Evolutionary conservation across 2,329 filamentous ascomycete genomes (phyloP).

Genomic region (Colletotrichum zoysiae): DNA sequence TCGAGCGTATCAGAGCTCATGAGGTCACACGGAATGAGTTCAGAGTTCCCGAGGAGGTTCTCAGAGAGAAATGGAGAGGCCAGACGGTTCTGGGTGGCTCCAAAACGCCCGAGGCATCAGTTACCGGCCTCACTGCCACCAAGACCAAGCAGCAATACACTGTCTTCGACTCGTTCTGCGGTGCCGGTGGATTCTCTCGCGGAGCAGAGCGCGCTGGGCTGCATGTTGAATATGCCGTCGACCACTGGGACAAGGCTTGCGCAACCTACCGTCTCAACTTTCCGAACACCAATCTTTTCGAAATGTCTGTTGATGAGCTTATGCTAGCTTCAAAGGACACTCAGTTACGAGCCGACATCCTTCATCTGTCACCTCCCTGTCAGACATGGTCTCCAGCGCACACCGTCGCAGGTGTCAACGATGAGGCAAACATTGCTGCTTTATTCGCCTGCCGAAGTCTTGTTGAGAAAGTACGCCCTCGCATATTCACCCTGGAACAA

Average conservation of each 20-base stretch:
- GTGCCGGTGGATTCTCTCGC: constrained; percentile 77
- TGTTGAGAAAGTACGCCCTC: constrained; percentile 69
- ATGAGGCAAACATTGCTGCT: constrained; percentile 76
- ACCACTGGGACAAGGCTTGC: constrained; percentile 69
- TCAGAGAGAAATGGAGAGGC: constrained; percentile 55
- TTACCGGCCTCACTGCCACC: background rate
- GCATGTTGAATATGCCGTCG: constrained; percentile 71
- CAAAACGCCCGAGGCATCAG: constrained; percentile 9
- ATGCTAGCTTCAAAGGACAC: constrained; percentile 50
- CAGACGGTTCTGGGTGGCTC: constrained; percentile 55
- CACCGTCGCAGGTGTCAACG: constrained; percentile 68
- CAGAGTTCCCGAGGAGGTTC: constrained; percentile 47
- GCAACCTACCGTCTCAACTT: constrained; percentile 72
- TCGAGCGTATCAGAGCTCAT: constrained; percentile 49
- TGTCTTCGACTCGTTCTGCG: constrained; percentile 79
- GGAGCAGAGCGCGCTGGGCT: constrained; percentile 73
- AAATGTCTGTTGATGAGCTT: constrained; percentile 63
- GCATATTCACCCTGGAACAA: constrained; percentile 83
- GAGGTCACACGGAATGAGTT: constrained; percentile 50
- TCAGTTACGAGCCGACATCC: constrained; percentile 69
- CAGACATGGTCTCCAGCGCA: constrained; percentile 82
- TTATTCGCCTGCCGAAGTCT: constrained; percentile 67
- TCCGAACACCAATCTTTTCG: constrained; percentile 60
- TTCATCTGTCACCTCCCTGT: constrained; percentile 83
- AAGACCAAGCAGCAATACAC: constrained; percentile 66